phyloP scores from a whole-genome alignment of 192 early-diverging fungal genomes.

The Mortierella antarctica region DNA sequence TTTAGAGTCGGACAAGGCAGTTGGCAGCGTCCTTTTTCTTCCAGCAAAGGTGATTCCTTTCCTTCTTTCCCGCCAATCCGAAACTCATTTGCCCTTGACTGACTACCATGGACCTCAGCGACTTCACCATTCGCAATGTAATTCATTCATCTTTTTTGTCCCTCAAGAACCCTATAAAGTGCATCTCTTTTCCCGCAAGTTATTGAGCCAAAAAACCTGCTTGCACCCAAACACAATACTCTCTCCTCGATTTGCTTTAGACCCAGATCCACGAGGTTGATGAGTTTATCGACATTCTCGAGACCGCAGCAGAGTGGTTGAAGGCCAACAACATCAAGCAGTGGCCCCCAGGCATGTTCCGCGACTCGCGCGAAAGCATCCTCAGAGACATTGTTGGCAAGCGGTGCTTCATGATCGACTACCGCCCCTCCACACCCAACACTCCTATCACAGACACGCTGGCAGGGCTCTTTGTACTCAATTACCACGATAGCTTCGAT shows the following conservation, averaged over 20 bases:
- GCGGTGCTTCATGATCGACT: conserved; percentile 29
- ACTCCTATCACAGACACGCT: neutral
- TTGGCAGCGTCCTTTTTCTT: too few species aligned
- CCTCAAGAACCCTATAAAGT: neutral
- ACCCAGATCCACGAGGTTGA: conserved; percentile 19
- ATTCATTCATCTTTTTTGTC: neutral
- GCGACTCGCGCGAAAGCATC: neutral
- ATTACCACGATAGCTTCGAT: conserved; percentile 32
- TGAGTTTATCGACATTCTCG: conserved; percentile 23
- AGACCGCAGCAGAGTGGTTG: conserved; percentile 12
- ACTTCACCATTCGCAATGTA: conserved; percentile 42
- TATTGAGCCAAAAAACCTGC: neutral
- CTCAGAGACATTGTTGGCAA: conserved; percentile 5
- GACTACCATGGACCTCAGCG: conserved; percentile 12
- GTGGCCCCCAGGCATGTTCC: conserved; percentile 39
- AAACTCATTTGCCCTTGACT: too few species aligned
- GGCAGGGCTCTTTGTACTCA: conserved; percentile 32
- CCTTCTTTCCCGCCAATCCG: too few species aligned
- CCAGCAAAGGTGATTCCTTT: too few species aligned
- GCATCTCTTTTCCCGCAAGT: neutral
- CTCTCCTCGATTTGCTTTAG: neutral
- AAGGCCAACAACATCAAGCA: conserved; percentile 22
- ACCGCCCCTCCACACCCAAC: neutral
- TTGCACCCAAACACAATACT: too few species aligned
- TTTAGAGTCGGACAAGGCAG: too few species aligned